Evolutionary conservation across 805 yeast genomes (phyloP).

Genomic region (Ogataea ganodermae): DNA sequence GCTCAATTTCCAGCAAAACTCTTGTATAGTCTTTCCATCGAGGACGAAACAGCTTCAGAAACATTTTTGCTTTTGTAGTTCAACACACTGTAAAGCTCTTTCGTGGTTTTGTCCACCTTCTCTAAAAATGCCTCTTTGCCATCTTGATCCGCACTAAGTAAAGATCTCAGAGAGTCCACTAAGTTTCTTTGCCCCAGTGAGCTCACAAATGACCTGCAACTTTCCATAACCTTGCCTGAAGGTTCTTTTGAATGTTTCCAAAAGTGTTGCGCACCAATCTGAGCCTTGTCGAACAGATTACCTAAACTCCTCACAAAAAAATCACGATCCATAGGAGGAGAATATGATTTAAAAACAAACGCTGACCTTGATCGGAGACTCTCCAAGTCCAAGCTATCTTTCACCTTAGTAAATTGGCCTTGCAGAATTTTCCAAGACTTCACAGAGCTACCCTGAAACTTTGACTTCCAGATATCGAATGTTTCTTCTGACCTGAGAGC

Average conservation of each 20-base stretch:
- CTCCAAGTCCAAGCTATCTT: too few species aligned
- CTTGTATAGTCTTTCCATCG: not conserved
- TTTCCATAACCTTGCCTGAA: not conserved
- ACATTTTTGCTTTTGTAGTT: not conserved
- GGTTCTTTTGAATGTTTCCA: not conserved
- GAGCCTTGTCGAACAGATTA: not conserved
- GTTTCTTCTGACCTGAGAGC: not conserved
- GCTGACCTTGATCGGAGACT: too few species aligned
- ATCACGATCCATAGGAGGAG: too few species aligned
- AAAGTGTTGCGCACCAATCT: not conserved
- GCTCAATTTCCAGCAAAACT: not conserved
- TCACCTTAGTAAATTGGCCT: not conserved
- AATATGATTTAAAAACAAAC: too few species aligned
- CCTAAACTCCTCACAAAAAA: not conserved
- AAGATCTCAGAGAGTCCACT: not conserved
- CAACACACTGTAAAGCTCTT: not conserved
- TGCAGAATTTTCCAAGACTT: not conserved
- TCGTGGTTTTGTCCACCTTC: not conserved
- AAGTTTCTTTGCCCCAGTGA: not conserved
- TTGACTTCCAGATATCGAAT: not conserved
- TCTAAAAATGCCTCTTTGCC: not conserved
- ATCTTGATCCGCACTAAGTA: not conserved
- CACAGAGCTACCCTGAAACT: not conserved
- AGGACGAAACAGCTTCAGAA: not conserved
- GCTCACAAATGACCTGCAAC: not conserved